A percentile compares a stretch with the other conserved stretches of the same genome.
Evolutionary conservation across 768 basidiomycete species (phyloP).

Genomic region (Collybiopsis luxurians): DNA sequence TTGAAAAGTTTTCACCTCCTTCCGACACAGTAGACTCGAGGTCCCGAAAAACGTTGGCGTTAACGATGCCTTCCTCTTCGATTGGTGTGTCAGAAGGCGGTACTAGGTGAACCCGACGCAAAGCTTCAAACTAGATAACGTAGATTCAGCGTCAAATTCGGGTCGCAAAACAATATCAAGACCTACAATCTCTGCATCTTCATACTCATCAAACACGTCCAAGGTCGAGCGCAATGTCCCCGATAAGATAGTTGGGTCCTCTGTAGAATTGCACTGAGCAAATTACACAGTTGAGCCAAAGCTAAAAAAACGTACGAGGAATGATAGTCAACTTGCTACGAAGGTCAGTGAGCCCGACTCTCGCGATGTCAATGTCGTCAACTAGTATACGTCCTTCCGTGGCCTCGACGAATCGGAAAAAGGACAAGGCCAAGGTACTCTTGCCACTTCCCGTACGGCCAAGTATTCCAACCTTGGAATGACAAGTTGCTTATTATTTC

Average conservation of each 20-base stretch:
- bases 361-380: slow-evolving; percentile 77
- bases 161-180: neutral
- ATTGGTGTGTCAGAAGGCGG: slow-evolving; percentile 39
- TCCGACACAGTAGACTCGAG: slow-evolving; percentile 75
- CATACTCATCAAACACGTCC: slow-evolving; percentile 85
- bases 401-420: slow-evolving; percentile 91
- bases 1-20: slow-evolving; percentile 88
- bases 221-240: slow-evolving; percentile 78
- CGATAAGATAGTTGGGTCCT: slow-evolving; percentile 88
- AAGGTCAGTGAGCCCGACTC: slow-evolving; percentile 79
- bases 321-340: slow-evolving; percentile 76
- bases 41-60: slow-evolving; percentile 74
- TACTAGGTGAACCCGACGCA: slow-evolving; percentile 82
- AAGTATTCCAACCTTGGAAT: slow-evolving; percentile 62
- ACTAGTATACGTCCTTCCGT: slow-evolving; percentile 70
- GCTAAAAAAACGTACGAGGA: slow-evolving; percentile 51
- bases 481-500: slow-evolving; percentile 25
- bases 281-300: neutral
- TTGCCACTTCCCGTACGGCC: slow-evolving; percentile 77
- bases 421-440: slow-evolving; percentile 77
- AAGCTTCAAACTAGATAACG: slow-evolving; percentile 63
- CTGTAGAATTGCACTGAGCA: slow-evolving; percentile 30
- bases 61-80: slow-evolving; percentile 49
- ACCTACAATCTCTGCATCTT: slow-evolving; percentile 77
- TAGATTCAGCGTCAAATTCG: neutral